A percentile compares a stretch with the other conserved stretches of the same genome.
Conservation (phyloP, 78 protist species). For the Dictyostelium purpureum region DNA sequence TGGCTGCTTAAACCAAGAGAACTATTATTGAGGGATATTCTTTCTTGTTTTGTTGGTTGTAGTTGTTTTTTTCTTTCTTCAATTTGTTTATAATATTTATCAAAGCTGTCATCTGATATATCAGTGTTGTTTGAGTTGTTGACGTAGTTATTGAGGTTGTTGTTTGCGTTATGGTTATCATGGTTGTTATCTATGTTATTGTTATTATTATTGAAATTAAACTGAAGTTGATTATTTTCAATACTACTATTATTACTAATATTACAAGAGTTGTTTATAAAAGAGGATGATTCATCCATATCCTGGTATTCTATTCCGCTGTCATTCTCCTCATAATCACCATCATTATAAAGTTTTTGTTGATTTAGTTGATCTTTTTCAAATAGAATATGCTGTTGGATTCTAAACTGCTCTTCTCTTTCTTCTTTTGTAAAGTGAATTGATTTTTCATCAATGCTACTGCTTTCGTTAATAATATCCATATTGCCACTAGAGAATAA, state of each 20-base stretch:
- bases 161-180: not conserved
- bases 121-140: not conserved
- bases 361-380: not conserved
- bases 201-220: not conserved
- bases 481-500: not conserved
- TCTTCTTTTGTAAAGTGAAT: not conserved
- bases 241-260: not conserved
- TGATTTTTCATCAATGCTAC: too few relatives aligned
- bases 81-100: too few relatives aligned
- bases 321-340: not conserved
- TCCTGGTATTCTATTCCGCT: conserved; percentile 12
- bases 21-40: not conserved
- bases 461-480: too few relatives aligned
- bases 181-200: not conserved
- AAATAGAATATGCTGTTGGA: not conserved
- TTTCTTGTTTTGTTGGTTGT: not conserved
- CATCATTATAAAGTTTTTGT: not conserved
- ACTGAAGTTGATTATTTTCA: not conserved
- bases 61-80: too few relatives aligned
- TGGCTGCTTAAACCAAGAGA: not conserved
- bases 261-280: not conserved
- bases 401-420: not conserved
- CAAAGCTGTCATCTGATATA: too few relatives aligned
- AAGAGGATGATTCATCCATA: conserved; percentile 1
- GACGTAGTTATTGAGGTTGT: not conserved